These are phyloP conservation scores for Taphrina sp. DNA, from an alignment of 1,139 yeast species.

Conservation along the genomic window DNA sequence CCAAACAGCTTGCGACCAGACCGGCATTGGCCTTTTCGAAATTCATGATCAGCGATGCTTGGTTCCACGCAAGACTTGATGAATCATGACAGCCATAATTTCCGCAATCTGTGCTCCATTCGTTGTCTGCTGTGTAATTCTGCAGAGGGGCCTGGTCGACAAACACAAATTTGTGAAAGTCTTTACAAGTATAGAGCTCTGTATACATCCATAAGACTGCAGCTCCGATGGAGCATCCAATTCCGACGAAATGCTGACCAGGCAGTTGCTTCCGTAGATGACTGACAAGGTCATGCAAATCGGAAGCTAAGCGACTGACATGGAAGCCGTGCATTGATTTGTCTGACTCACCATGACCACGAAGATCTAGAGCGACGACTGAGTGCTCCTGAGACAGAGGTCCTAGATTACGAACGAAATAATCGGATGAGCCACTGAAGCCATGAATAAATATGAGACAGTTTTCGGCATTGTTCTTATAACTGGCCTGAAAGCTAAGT, in stretches of 20 bases:
- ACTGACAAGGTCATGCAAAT: slow-evolving; percentile 10
- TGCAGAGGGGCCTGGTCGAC: slow-evolving; percentile 31
- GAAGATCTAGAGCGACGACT: slow-evolving; percentile 23
- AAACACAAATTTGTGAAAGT: slow-evolving; percentile 17
- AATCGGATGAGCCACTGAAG: slow-evolving; percentile 26
- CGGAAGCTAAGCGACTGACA: slow-evolving; percentile 18
- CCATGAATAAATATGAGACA: slow-evolving; percentile 27
- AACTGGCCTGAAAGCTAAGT: background rate
- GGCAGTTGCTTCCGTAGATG: slow-evolving; percentile 4
- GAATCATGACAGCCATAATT: slow-evolving; percentile 32
- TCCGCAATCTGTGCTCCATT: slow-evolving; percentile 19
- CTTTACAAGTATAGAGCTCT: slow-evolving; percentile 17
- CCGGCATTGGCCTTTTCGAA: slow-evolving; percentile 9
- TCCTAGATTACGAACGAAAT: slow-evolving; percentile 8
- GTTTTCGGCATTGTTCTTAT: background rate
- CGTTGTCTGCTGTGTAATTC: slow-evolving; percentile 21
- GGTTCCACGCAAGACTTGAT: slow-evolving; percentile 28
- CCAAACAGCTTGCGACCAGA: slow-evolving; percentile 19
- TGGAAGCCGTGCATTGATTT: slow-evolving; percentile 16
- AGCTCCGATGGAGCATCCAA: slow-evolving; percentile 31
- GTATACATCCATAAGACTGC: slow-evolving; percentile 25
- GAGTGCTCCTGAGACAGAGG: background rate
- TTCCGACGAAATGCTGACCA: slow-evolving; percentile 2
- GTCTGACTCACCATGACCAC: slow-evolving; percentile 29
- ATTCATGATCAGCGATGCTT: slow-evolving; percentile 9